phyloP scores from a whole-genome alignment of 441 rosid genomes.

The Syzygium malaccense region DNA sequence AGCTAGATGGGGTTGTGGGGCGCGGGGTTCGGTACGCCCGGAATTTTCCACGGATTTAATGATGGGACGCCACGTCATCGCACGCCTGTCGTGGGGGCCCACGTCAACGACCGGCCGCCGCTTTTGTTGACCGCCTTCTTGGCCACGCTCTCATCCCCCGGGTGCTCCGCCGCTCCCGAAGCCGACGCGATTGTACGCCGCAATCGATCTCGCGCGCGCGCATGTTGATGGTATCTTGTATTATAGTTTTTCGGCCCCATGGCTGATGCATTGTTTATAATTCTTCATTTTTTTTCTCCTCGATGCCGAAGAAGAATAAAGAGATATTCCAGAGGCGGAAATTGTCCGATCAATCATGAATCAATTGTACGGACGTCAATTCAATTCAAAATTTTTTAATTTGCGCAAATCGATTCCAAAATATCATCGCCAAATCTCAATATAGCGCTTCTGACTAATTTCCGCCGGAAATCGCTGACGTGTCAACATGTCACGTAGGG shows the following conservation, averaged over 20 bases:
- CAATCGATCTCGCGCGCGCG: neutral
- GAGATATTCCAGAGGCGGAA: neutral
- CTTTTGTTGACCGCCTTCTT: neutral
- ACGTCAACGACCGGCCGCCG: neutral
- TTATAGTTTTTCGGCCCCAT: neutral
- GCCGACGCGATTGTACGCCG: neutral
- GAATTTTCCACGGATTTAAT: neutral
- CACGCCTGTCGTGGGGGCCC: neutral
- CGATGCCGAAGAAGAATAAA: neutral
- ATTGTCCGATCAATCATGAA: accelerated
- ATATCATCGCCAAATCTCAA: neutral
- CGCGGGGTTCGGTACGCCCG: neutral
- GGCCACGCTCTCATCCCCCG: neutral
- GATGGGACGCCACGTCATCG: neutral
- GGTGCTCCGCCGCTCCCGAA: neutral
- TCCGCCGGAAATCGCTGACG: accelerated
- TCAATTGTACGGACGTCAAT: accelerated
- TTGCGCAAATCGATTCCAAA: accelerated
- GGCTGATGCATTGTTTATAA: neutral
- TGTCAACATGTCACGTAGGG: too few species aligned
- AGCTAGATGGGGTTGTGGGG: neutral
- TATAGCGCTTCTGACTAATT: accelerated
- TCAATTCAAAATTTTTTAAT: neutral
- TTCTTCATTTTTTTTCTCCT: neutral
- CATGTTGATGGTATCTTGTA: neutral